Conservation (phyloP, 176 grass and related monocot species). For the Carex littledalei region DNA sequence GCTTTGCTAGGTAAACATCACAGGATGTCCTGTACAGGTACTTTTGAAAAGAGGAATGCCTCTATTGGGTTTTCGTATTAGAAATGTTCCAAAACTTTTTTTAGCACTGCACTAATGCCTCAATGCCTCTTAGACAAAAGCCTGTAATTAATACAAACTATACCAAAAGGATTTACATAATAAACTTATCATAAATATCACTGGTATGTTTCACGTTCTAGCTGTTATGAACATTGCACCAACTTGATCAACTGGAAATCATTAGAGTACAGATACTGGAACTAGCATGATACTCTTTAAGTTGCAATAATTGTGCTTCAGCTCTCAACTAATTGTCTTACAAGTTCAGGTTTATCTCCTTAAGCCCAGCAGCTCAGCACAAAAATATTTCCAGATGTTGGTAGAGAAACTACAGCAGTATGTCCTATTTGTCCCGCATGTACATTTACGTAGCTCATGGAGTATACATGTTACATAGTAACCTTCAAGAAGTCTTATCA, state of each 20-base stretch:
- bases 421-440: constrained; percentile 36
- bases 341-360: constrained; percentile 77
- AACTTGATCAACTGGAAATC: background rate
- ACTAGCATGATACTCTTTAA: background rate
- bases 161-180: background rate
- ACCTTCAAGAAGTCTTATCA: constrained; percentile 10
- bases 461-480: constrained; percentile 24
- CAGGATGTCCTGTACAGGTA: background rate
- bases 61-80: background rate
- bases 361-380: constrained; percentile 53
- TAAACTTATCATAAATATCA: background rate
- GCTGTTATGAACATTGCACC: background rate
- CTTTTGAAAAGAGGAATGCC: background rate
- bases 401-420: constrained; percentile 90
- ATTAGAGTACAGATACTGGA: background rate
- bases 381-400: constrained; percentile 74
- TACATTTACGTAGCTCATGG: constrained; percentile 11
- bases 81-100: background rate
- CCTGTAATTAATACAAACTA: background rate
- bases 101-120: background rate
- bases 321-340: background rate
- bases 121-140: background rate
- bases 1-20: background rate
- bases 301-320: background rate
- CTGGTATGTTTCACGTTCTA: background rate